Evolutionary conservation across 1,284 basidiomycete species (phyloP), one percentile per base, ranked within the genome.

Genomic region (Fistulina hepatica): DNA sequence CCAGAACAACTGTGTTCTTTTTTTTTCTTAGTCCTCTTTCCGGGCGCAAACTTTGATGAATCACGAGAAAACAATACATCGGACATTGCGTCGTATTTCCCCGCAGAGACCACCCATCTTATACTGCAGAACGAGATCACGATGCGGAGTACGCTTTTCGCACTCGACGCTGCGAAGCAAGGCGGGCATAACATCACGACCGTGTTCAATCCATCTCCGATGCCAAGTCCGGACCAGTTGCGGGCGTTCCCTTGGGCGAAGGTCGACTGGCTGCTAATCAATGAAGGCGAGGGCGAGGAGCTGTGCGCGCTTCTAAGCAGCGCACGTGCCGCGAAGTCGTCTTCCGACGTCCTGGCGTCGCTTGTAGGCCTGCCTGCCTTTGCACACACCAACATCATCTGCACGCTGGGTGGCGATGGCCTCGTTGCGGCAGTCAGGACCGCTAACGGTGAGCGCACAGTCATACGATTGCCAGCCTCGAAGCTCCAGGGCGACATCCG

Each of bases 51-150:
- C 47, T 64, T 64, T 47, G 61, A 61, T 41, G 43, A 52, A 15
- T 39, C 61, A 8, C 58, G 56, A 22, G 56, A 64, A 36, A 41
- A 52, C 30, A 44, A 17, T 15, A 58, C 48, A 40, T 30, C 31
- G 5, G 34, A 44, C 6, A n/a, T n/a, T n/a, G 37, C 39, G 9
- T 34, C 45, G 37, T 21, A 48, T 5, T 50, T 54, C 45, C 61
- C 60, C 42, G 53, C 56, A 1, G 43, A 46, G 17, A 52, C 52
- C 31, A 68, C 66, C 0, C 69, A 73, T 47, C 48, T 75, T 6
- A 59, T 75, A 7, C 50, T 76, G 1, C 73, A 76, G 46, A 76
- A 76, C 47, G 73, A 76, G 47, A 71, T 75, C n/a, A 61, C 61
- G 2, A 49, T 63, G 35, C 36, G 45, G 5, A 62, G 62, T 5